Evolutionary conservation across 2,329 filamentous ascomycete genomes (phyloP), one percentile per base, ranked within the genome.

Genomic region (Sphaceloma murrayae): DNA sequence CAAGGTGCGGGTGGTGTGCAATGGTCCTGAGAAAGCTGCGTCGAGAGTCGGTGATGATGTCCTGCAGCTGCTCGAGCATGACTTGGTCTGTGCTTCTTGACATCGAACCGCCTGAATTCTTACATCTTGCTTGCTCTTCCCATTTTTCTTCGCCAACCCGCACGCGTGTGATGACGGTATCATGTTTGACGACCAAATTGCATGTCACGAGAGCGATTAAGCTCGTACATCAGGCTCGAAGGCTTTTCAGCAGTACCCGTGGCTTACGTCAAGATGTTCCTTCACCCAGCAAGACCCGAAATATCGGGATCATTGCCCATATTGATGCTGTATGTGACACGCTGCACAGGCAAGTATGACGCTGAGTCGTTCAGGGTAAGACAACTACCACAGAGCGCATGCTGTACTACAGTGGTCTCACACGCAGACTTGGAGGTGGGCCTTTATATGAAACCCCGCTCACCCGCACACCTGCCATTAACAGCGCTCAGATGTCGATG

Each of bases 311-410:
- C 54, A 95, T 98, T 62, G 91, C 91, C 48, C 91, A 98, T 63
- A 94, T 98, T 52, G 91, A 96, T 78, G 91, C 91, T 46, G 74
- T 77, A 60, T 53, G 70, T 63, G 21, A 7, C 19, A 22, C 14
- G 14, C n/a, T 8, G 5, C 13, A 9, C 45, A 26, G 43, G 16
- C 36, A 44, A 16, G 29, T 34, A 27, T 26, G 18, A 3, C 4
- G 43, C 49, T 31, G 43, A 59, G 11, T 14, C 2, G 2, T 16
- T 30, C 54, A 77, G 73, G 91, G 91, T 6, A 98, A 98, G 70
- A 98, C 91, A 1, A 96, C 91, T 0, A 98, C 91, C 0, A 96
- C 91, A 3, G 91, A 98, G 77, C 87, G 91, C 47, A 96, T 96
- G 89, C 82, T 98, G 57, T 96, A 87, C 60, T 94, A 95, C 58